These are phyloP conservation scores for Phellinidium pouzarii DNA, from an alignment of 1,284 basidiomycete genomes.

Conservation along the genomic window DNA sequence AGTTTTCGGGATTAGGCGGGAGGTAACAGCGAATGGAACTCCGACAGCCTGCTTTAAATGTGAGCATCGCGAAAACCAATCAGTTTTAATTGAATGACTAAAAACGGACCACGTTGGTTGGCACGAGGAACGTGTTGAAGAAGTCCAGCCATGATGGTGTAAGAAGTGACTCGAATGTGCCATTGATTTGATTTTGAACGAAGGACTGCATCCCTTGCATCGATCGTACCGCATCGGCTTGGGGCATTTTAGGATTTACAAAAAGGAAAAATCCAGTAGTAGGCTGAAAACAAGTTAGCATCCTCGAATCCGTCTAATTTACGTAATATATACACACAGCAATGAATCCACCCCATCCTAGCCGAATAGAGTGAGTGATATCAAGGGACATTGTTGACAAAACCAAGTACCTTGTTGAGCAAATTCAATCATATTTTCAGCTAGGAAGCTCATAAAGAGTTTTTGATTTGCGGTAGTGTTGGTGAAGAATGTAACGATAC, in stretches of 20 bases:
- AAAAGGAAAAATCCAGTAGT: background rate
- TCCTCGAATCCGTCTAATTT: background rate
- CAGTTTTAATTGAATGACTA: background rate
- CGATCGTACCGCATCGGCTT: background rate
- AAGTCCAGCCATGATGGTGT: background rate
- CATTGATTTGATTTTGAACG: background rate
- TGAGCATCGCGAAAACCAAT: background rate
- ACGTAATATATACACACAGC: background rate
- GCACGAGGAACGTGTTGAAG: background rate
- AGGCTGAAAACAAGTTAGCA: background rate
- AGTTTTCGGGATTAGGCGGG: conserved; percentile 36
- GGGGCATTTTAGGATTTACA: background rate
- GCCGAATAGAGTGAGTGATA: too few relatives aligned
- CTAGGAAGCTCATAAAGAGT: background rate
- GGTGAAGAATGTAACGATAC: background rate
- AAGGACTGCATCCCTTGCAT: background rate
- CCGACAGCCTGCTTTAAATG: background rate
- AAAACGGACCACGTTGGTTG: conserved; percentile 1
- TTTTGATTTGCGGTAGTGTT: background rate
- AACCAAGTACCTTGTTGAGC: too few relatives aligned
- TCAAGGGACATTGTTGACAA: too few relatives aligned
- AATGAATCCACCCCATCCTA: conserved; percentile 5
- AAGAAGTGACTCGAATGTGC: background rate
- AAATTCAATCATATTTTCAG: background rate
- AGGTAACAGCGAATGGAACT: conserved; percentile 31